Evolutionary conservation across 2,329 filamentous ascomycete species (phyloP), one percentile per base, ranked within the genome.

Genomic region (Fusarium staphyleae): DNA sequence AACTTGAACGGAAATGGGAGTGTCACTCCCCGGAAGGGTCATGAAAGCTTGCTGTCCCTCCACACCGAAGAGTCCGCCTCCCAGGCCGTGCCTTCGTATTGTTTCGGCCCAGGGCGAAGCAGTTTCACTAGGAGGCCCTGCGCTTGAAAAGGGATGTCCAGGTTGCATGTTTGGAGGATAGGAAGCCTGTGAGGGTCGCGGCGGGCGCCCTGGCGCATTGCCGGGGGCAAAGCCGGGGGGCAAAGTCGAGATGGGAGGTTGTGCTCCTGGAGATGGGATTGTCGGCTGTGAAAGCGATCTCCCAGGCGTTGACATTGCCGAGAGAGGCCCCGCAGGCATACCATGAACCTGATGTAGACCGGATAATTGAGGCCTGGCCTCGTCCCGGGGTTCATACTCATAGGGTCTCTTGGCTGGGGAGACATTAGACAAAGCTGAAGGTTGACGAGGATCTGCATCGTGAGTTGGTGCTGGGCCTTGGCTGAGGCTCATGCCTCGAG

Each of bases 1-100:
- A 9, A 93, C 86, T 12, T 87, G 87, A 41, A 93, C 85, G 9
- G 79, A 73, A 34, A 85, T 81, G 3, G 72, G 71, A 5, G 68
- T 69, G 26, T 74, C 72, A 28, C 67, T 73, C 14, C 74, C 73
- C 4, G 74, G 74, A 9, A 75, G 55, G 10, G 70, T 70, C 71
- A 75, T 73, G 43, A 68, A 73, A n/a, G 72, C 72, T 43, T 75
- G 72, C 34, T 74, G 72, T 18, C 70, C 70, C 32, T 75, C 72
- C 14, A 67, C 50, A 11, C 63, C 65, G 22, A 69, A 57, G 45
- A 70, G 52, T 2, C 55, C 63, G 14, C 56, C 64, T 9, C 64
- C 62, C 14, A 70, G 61, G 13, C 60, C 65, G 4, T 70, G 65
- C 43, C 71, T 66, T 30, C 70, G 70, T 52, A 72, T 59, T 34